Percentiles rank a stretch among this genome's conserved stretches.
Conservation (phyloP, 2,329 filamentous ascomycete species). For the Chaetomiaceae sp. region DNA sequence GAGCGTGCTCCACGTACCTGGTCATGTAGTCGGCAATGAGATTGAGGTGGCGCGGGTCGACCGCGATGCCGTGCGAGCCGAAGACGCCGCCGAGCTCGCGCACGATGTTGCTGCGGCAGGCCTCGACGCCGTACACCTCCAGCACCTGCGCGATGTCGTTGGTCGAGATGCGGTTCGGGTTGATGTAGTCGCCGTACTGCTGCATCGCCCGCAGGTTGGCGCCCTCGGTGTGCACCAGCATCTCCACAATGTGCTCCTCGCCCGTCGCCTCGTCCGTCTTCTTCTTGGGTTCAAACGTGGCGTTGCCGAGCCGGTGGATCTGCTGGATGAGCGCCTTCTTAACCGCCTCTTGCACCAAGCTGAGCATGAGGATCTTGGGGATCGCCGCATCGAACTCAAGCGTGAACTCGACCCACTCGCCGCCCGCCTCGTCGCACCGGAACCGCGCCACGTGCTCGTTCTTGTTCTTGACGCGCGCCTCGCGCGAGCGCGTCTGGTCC, state of each 20-base stretch:
- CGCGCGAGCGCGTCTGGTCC: constrained; percentile 33
- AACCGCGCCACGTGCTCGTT: constrained; percentile 67
- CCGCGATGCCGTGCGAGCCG: constrained; percentile 80
- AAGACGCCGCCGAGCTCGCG: constrained; percentile 82
- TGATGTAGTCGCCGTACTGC: constrained; percentile 75
- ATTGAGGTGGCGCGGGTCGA: constrained; percentile 88
- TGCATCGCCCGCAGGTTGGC: constrained; percentile 90
- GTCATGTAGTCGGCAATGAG: constrained; percentile 98
- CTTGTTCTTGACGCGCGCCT: constrained; percentile 57
- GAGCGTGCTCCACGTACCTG: constrained; percentile 38
- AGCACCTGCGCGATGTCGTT: constrained; percentile 90
- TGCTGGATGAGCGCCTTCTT: constrained; percentile 79
- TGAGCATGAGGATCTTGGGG: constrained; percentile 89
- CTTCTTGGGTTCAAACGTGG: constrained; percentile 59
- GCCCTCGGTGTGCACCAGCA: constrained; percentile 70
- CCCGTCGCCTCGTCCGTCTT: constrained; percentile 44
- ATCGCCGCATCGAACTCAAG: constrained; percentile 74
- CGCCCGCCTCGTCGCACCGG: constrained; percentile 67
- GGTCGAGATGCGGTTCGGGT: constrained; percentile 79
- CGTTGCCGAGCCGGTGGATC: constrained; percentile 68
- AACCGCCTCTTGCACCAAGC: constrained; percentile 76
- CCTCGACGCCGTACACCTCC: constrained; percentile 84
- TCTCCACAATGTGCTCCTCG: constrained; percentile 39
- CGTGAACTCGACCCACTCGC: constrained; percentile 71
- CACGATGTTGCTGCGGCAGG: constrained; percentile 80